A percentile compares a stretch with the other conserved stretches of the same genome.
phyloP scores from a whole-genome alignment of 2,329 filamentous ascomycete species.

The Zymoseptoria crescenta region DNA sequence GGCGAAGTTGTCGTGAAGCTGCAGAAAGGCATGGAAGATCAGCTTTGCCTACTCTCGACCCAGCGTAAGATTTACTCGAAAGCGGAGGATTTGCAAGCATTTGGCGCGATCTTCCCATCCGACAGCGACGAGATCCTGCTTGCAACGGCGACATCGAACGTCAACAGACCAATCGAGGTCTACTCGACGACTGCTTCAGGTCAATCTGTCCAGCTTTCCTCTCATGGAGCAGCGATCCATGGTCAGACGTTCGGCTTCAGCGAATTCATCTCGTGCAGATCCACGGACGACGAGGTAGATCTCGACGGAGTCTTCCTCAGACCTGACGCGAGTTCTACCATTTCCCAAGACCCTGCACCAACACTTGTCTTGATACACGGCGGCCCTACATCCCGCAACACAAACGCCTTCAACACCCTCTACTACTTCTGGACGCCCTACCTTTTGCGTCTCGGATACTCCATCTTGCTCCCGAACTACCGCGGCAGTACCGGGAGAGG shows the following conservation, averaged over 20 bases:
- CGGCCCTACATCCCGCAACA: slow-evolving; percentile 28
- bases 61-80: slow-evolving; percentile 4
- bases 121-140: slow-evolving; percentile 20
- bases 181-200: slow-evolving; percentile 22
- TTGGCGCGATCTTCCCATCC: slow-evolving; percentile 11
- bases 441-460: slow-evolving; percentile 32
- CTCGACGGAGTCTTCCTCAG: slow-evolving; percentile 26
- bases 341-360: slow-evolving; percentile 19
- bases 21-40: slow-evolving; percentile 18
- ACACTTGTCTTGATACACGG: slow-evolving; percentile 33
- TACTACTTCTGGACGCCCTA: slow-evolving; percentile 26
- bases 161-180: slow-evolving; percentile 27
- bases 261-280: slow-evolving; percentile 20
- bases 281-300: slow-evolving; percentile 24
- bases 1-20: slow-evolving; percentile 15
- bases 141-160: slow-evolving; percentile 22
- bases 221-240: slow-evolving; percentile 19
- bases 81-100: slow-evolving; percentile 10
- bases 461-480: slow-evolving; percentile 34
- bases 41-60: slow-evolving; percentile 13
- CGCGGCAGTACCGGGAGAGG: slow-evolving; percentile 32
- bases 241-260: slow-evolving; percentile 16
- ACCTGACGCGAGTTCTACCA: slow-evolving; percentile 8
- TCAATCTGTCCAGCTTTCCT: slow-evolving; percentile 12
- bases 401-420: slow-evolving; percentile 25